Base-by-base conservation (phyloP, 2,329 filamentous ascomycete species). In the Sporothrix mexicana region DNA sequence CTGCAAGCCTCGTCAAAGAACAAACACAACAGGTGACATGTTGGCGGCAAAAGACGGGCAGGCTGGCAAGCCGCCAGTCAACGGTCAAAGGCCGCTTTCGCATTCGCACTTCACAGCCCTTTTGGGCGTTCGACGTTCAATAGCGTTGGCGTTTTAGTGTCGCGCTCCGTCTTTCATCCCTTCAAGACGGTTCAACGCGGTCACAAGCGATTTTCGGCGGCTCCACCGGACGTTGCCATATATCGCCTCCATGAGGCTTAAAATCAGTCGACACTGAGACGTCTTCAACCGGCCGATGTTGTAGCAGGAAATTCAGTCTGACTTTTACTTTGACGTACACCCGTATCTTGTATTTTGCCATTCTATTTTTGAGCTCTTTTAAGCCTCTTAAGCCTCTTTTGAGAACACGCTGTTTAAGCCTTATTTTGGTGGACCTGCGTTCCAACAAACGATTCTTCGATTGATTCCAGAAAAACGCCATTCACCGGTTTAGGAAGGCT, bases 401-500 rank as follows among this genome's bases (percentile, higher is more conserved):
- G 30, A 36, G 30, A 1, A 1, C 4, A 36, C 30, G 4, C 30
- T 36, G 30, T 36, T 36, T 36, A 36, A 36, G 30, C 30, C 30
- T 36, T 36, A 5, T 43, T 64, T 64, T 64, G 43, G 2, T 43
- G 7, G 30, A 15, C 57, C 57, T 8, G 55, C 55, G 55, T 20
- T 20, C 57, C 57, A 62, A 62, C 7, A 15, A 17, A 12, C 20
- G 4, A 41, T 66, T 45, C n/a, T 64, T 47, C 41, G 17, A 13
- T 10, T 64, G 20, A 25, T 25, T 25, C 41, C 20, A 47, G 61
- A 66, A 47, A 43, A 66, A 66, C n/a, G 47, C 41, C 61, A 17
- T 13, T 47, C 61, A 47, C 61, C 61, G 41, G 41, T 47, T 66
- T 25, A 66, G 61, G 41, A 47, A 66, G 61, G 61, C 61, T 47